These are phyloP conservation scores for Pichia sp. DNA, from an alignment of 1,139 yeast genomes.

Conservation along the genomic window DNA sequence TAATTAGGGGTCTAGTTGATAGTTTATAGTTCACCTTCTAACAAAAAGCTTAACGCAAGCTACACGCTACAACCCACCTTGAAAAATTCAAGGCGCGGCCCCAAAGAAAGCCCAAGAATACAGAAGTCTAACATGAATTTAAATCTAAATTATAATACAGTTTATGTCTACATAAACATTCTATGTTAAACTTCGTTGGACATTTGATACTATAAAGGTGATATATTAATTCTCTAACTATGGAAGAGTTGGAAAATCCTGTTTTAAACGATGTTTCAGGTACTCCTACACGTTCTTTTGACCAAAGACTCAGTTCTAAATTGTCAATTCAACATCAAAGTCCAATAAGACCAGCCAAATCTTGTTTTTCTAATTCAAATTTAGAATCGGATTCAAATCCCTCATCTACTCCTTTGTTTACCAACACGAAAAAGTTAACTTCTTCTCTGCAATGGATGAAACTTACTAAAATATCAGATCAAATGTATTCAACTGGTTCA, in stretches of 20 bases:
- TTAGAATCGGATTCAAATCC: background rate
- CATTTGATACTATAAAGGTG: background rate
- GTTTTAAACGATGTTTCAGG: background rate
- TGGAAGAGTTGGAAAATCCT: background rate
- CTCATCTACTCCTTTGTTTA: background rate
- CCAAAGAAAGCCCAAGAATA: too few relatives aligned
- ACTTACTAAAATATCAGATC: conserved; percentile 36
- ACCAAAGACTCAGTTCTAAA: conserved; percentile 12
- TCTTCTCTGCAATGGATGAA: conserved; percentile 33
- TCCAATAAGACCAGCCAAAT: background rate
- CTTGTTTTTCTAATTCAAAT: background rate
- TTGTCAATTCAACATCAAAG: conserved; percentile 3
- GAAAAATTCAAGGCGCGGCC: background rate
- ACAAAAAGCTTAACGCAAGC: background rate
- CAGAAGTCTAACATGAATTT: background rate
- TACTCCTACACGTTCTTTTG: conserved; percentile 5
- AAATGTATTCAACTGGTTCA: conserved; percentile 34
- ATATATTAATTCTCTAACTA: background rate
- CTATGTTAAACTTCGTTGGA: background rate
- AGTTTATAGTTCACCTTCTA: background rate
- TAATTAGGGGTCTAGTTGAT: background rate
- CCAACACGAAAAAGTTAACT: background rate
- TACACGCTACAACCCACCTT: background rate
- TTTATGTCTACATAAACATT: background rate
- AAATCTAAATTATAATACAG: background rate